Percentiles rank a stretch among this genome's conserved stretches.
These are phyloP conservation scores for Aristolochia fimbriata DNA, from an alignment of 164 flowering plant genomes.

Conservation along the genomic window DNA sequence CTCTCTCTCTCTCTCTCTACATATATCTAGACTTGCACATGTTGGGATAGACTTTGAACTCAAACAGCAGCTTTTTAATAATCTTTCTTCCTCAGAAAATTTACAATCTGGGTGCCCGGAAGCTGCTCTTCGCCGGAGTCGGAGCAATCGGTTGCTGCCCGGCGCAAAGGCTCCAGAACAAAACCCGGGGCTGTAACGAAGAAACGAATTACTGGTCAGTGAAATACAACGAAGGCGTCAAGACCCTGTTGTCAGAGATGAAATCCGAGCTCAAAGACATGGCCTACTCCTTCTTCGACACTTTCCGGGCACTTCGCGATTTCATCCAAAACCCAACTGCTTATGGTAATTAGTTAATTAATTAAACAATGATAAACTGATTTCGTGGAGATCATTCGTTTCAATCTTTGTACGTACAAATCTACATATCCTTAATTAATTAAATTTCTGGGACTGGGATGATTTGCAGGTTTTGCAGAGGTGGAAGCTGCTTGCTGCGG, in stretches of 20 bases:
- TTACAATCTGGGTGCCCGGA: constrained; percentile 46
- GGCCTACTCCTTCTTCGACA: constrained; percentile 44
- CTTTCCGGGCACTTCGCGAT: constrained; percentile 28
- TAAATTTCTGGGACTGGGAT: not conserved
- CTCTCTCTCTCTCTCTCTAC: too few species aligned
- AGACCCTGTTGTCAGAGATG: constrained; percentile 24
- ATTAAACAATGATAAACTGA: not conserved
- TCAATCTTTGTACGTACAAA: not conserved
- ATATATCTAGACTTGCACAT: too few species aligned
- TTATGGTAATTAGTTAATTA: constrained; percentile 62
- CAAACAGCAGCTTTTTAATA: too few species aligned
- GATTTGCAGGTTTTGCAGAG: constrained; percentile 59
- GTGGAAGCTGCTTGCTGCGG: constrained; percentile 87
- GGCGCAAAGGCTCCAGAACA: constrained; percentile 30
- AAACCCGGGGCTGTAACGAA: constrained; percentile 38
- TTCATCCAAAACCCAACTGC: constrained; percentile 37
- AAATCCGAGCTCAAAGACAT: constrained; percentile 38
- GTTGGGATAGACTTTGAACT: too few species aligned
- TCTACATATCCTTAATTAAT: not conserved
- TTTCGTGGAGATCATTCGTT: not conserved
- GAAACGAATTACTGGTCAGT: constrained; percentile 34
- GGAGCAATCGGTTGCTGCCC: constrained; percentile 67
- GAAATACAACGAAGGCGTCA: constrained; percentile 35
- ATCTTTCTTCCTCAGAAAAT: constrained; percentile 30
- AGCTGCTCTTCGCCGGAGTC: constrained; percentile 34